These are phyloP conservation scores for Epichloe baconii DNA, from an alignment of 2,329 filamentous ascomycete genomes.

Conservation along the genomic window DNA sequence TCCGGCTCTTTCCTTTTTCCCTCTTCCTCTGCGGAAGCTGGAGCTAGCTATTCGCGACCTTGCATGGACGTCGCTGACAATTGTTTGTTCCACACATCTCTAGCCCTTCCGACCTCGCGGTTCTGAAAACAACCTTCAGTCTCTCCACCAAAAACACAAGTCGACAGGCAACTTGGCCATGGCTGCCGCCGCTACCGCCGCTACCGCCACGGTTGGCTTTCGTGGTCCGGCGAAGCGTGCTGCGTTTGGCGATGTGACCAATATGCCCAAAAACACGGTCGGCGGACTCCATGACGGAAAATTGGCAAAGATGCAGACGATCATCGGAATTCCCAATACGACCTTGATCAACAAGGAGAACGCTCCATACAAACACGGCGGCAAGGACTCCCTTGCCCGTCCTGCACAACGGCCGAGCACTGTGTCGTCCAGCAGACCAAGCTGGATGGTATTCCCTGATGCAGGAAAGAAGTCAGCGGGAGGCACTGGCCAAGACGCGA, in stretches of 20 bases:
- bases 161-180: conserved; percentile 49
- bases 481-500: conserved; percentile 5
- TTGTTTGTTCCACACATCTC: not conserved
- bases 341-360: conserved; percentile 33
- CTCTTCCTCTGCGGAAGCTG: not conserved
- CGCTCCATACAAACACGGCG: conserved; percentile 9
- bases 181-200: conserved; percentile 12
- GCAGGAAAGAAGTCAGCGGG: conserved; percentile 12
- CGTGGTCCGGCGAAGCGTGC: conserved; percentile 53
- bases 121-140: conserved; percentile 40
- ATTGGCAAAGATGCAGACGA: conserved; percentile 18
- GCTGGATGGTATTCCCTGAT: not conserved
- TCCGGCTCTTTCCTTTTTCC: not conserved
- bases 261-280: conserved; percentile 34
- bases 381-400: conserved; percentile 25
- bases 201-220: conserved; percentile 15
- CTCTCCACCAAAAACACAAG: conserved; percentile 70
- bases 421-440: conserved; percentile 1
- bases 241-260: conserved; percentile 74
- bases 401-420: conserved; percentile 21
- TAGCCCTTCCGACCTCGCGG: conserved; percentile 28
- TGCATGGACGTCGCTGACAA: not conserved
- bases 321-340: conserved; percentile 12
- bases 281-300: conserved; percentile 22
- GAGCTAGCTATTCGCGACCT: not conserved